A percentile compares a stretch with the other conserved stretches of the same genome.
These are phyloP conservation scores for Lactifluus subvellereus DNA, from an alignment of 768 basidiomycete genomes.

Conservation along the genomic window DNA sequence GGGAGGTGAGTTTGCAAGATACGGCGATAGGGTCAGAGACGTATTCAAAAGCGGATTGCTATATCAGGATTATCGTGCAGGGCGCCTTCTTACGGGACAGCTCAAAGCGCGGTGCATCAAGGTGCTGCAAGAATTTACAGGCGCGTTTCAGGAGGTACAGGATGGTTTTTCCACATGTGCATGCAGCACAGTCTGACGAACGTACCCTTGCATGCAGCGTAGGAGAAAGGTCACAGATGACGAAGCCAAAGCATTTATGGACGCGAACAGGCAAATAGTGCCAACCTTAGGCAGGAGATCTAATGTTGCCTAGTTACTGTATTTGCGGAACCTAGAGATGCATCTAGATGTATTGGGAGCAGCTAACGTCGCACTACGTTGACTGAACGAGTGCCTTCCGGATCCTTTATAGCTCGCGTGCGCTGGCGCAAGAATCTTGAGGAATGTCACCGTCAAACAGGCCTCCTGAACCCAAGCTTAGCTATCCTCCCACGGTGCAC, in stretches of 20 bases:
- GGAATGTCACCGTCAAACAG: not conserved
- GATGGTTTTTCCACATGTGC: not conserved
- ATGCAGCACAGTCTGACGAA: slow-evolving; percentile 7
- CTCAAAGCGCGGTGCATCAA: slow-evolving; percentile 87
- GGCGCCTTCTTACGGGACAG: slow-evolving; percentile 81
- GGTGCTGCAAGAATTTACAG: slow-evolving; percentile 74
- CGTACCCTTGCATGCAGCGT: slow-evolving; percentile 43
- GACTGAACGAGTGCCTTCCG: not conserved
- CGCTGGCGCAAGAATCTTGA: not conserved
- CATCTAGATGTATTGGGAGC: not conserved
- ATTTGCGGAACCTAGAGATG: not conserved
- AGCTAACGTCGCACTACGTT: not conserved
- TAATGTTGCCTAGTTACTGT: not conserved
- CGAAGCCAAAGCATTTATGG: slow-evolving; percentile 72
- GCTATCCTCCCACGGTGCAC: not conserved
- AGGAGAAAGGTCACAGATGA: slow-evolving; percentile 78
- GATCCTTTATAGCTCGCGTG: not conserved
- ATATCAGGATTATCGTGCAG: slow-evolving; percentile 86
- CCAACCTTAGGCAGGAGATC: slow-evolving; percentile 41
- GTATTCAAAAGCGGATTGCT: not conserved
- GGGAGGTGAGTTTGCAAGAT: slow-evolving; percentile 47
- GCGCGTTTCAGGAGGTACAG: slow-evolving; percentile 75
- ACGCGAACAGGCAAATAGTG: slow-evolving; percentile 68
- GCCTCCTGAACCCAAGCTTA: too few species aligned
- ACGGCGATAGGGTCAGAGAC: not conserved